Evolutionary conservation across 495 filamentous ascomycete species (phyloP), one percentile per base, ranked within the genome.

Genomic region (Penicillium paradoxum): DNA sequence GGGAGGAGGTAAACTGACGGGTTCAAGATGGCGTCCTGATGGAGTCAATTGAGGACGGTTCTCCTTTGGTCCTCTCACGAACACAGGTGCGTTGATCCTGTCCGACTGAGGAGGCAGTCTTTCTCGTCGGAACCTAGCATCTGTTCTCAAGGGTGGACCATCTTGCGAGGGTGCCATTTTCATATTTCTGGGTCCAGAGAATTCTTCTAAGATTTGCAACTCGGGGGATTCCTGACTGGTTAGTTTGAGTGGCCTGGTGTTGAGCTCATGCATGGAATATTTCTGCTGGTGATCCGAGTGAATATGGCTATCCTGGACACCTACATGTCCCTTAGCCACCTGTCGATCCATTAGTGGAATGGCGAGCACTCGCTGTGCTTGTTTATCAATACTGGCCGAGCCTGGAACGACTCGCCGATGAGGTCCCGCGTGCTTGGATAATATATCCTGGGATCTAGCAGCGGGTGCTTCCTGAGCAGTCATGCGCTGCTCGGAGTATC

Each of bases 31-130:
- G 19, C 57, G 57, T 33, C 58, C 55, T 50, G 54, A 34, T 38
- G 62, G 57, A 29, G 47, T 53, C 32, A 60, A 52, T 36, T 42
- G 58, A n/a, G 57, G 56, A 48, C 39, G 49, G 6, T 50, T 49
- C 13, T 68, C 58, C 29, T 59, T 65, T 11, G 68, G 70, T 19
- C 70, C 69, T 45, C 64, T 63, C 46, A 74, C 67, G 55, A 73
- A 75, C 6, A 75, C 51, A 45, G 74, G 69, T 17, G 54, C 51
- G 58, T 71, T 63, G 21, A 57, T 32, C 37, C 58, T 54, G 29
- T 63, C 19, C 47, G 54, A 48, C 25, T 57, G 55, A 17, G 54
- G 37, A 17, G 53, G 47, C 27, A 45, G 45, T 40, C 60, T 66
- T 47, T 64, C 57, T 36, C 34, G 19, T 34, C 64, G 58, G 42